Base-by-base conservation (phyloP, 1,284 basidiomycete species). In the Ceratobasidium sp. region DNA sequence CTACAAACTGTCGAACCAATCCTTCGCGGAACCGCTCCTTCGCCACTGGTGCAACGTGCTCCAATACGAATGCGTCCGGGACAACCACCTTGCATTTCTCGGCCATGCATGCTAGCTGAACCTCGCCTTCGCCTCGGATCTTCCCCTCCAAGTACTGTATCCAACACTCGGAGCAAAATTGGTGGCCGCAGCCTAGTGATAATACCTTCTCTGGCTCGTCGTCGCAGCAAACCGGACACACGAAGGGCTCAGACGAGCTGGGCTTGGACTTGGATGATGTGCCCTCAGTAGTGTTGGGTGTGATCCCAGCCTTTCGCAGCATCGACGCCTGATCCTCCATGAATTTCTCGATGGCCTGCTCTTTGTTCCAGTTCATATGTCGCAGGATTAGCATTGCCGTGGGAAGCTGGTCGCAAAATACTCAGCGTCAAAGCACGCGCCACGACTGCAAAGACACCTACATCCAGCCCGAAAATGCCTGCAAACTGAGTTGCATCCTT, bases 291-390 rank as follows among this genome's bases (percentile, higher is more conserved):
- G 80, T 78, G 41, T 81, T 76, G 76, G 81, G 76, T 80, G 79
- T 80, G 28, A 83, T 77, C 21, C 95, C 96, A 0, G 95, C 93
- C 8, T 88, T 87, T 28, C 87, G 85, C 49, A 91, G 87, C 4
- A 95, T 87, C 9, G 84, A 82, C 18, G 88, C 85, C 0, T 93
- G 87, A 76, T 94, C 92, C 78, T 96, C 95, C 94, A 96, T 96
- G 82, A 94, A 98, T 80, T 92, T 91, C 84, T 98, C 94, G 76
- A 94, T 94, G n/a, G 98, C 87, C 73, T 91, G 91, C 82, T 99
- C 97, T 79, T 94, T 94, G 85, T 99, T 98, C 97, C 97, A 99
- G 58, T 87, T 85, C 84, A 93, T 90, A 82, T 95, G 85, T 38
- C 96, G 89, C 58, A 99, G 85, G 6, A 99, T 85, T 57, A 96